Conservation (phyloP, 2,329 filamentous ascomycete genomes). For the Talaromyces sp. region DNA sequence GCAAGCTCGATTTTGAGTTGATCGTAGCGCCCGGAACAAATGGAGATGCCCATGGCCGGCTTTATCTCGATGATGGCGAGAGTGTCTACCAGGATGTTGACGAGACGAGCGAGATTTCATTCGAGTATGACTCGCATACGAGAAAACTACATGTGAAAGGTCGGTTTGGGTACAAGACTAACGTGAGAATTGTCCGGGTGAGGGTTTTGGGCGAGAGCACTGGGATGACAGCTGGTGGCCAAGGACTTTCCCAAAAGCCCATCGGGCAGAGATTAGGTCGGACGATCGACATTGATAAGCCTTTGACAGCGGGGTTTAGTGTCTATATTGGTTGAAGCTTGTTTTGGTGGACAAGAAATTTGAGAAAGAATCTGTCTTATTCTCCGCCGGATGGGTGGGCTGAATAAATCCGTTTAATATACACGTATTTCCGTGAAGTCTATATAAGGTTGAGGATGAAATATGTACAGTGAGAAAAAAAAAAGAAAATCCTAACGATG, state of each 20-base stretch:
- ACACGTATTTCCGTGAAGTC: neutral
- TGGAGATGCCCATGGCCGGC: constrained; percentile 1
- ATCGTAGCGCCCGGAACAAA: constrained; percentile 56
- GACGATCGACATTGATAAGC: neutral
- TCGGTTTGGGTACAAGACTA: constrained; percentile 19
- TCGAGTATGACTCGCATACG: constrained; percentile 51
- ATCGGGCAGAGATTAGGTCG: neutral
- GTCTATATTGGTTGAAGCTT: constrained; percentile 3
- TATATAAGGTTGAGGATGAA: neutral
- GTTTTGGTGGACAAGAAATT: neutral
- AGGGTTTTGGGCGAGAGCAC: constrained; percentile 24
- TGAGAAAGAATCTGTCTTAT: neutral
- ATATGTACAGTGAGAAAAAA: neutral
- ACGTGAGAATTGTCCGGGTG: constrained; percentile 26
- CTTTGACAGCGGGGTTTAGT: neutral
- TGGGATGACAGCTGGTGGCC: neutral
- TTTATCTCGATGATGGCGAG: constrained; percentile 10
- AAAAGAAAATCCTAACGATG: neutral
- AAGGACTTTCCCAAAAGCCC: neutral
- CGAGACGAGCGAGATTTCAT: constrained; percentile 50
- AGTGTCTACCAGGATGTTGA: constrained; percentile 2
- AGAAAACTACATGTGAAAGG: constrained; percentile 33
- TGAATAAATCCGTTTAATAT: neutral
- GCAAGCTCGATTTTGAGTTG: constrained; percentile 62
- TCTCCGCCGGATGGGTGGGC: neutral